Percentiles rank a stretch among this genome's conserved stretches.
These are phyloP conservation scores for Alliaria petiolata DNA, from an alignment of 345 rosid species.

Conservation along the genomic window DNA sequence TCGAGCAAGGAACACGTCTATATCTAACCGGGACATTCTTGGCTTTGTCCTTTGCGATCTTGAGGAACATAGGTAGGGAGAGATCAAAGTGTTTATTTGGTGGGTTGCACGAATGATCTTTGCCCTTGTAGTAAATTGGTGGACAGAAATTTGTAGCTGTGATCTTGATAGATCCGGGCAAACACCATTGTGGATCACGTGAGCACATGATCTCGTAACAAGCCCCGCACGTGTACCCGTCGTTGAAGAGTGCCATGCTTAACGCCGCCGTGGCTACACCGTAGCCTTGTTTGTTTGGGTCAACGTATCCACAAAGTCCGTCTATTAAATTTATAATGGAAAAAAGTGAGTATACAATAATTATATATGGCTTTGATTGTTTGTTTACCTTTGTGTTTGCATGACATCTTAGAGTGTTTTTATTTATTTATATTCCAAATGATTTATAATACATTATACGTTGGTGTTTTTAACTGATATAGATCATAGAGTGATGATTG, in stretches of 20 bases:
- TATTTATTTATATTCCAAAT: too few species aligned
- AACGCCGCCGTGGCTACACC: constrained; percentile 51
- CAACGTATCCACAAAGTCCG: constrained; percentile 55
- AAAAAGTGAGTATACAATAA: background rate
- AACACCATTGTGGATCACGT: constrained; percentile 19
- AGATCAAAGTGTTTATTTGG: constrained; percentile 54
- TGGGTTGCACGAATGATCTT: constrained; percentile 45
- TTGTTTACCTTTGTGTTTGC: background rate
- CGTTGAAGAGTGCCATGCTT: constrained; percentile 37
- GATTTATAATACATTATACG: too few species aligned
- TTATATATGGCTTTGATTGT: background rate
- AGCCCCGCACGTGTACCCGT: constrained; percentile 24
- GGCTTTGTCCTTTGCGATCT: constrained; percentile 36
- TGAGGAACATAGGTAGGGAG: constrained; percentile 40
- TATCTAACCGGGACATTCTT: constrained; percentile 44
- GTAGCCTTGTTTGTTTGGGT: constrained; percentile 43
- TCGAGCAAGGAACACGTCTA: constrained; percentile 37
- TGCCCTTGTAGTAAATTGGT: constrained; percentile 32
- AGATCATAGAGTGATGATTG: too few species aligned
- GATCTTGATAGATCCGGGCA: constrained; percentile 9
- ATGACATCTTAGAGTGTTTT: too few species aligned
- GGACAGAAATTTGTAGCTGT: constrained; percentile 66
- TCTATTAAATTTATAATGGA: constrained; percentile 15
- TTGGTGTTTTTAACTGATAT: too few species aligned
- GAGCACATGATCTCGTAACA: constrained; percentile 12